These are phyloP conservation scores for Scytalidium lignicola DNA, from an alignment of 2,329 filamentous ascomycete genomes.

Conservation along the genomic window DNA sequence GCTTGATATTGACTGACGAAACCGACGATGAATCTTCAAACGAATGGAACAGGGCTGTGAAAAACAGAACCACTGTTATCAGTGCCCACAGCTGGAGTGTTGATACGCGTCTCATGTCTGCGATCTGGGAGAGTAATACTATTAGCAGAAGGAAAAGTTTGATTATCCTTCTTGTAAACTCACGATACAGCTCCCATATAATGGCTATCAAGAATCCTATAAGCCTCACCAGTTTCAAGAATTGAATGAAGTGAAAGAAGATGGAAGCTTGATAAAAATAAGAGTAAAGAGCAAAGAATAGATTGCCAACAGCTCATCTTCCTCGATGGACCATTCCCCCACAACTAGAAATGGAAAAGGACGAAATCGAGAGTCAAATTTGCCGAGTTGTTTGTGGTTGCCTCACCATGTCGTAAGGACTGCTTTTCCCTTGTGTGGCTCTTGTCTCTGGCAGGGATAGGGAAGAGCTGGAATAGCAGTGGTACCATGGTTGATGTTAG, in stretches of 20 bases:
- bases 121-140: background rate
- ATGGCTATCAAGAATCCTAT: no score
- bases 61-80: background rate
- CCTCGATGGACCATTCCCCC: no score
- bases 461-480: no score
- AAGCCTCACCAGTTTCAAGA: no score
- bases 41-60: background rate
- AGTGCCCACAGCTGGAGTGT: background rate
- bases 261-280: no score
- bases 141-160: background rate
- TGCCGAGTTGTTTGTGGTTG: background rate
- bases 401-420: background rate
- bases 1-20: background rate
- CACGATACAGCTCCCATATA: no score
- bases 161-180: background rate
- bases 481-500: no score
- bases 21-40: background rate
- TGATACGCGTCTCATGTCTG: background rate
- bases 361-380: background rate
- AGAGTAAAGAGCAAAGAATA: no score
- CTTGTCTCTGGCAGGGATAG: no score
- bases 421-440: no score
- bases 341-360: background rate
- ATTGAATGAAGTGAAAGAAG: no score
- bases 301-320: no score